Evolutionary conservation across 345 rosid species (phyloP).

Genomic region (Populus deltoides): DNA sequence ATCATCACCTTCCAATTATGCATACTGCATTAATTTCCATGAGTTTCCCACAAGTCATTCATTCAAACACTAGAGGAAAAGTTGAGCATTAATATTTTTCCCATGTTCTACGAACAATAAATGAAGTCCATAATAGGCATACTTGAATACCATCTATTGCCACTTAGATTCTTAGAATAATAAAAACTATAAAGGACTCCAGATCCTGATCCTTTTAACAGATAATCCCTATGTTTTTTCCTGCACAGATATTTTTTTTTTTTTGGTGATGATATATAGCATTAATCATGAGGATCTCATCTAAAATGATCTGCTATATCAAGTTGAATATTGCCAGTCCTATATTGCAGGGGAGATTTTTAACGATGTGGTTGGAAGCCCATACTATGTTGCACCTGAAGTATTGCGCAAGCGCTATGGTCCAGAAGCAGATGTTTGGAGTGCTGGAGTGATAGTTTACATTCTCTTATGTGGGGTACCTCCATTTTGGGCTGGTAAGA

Average conservation of each 20-base stretch:
- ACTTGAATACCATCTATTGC: background rate
- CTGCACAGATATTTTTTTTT: background rate
- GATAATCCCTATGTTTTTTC: background rate
- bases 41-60: background rate
- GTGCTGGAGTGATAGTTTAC: slow-evolving; percentile 87
- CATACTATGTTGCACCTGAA: slow-evolving; percentile 91
- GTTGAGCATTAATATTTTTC: background rate
- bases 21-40: background rate
- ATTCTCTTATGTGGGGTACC: slow-evolving; percentile 80
- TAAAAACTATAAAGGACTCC: background rate
- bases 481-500: slow-evolving; percentile 94
- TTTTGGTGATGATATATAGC: background rate
- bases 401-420: slow-evolving; percentile 64
- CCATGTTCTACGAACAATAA: background rate
- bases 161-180: background rate
- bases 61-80: background rate
- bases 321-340: slow-evolving; percentile 7
- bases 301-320: background rate
- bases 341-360: slow-evolving; percentile 58
- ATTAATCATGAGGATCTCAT: background rate
- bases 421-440: slow-evolving; percentile 90
- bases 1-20: background rate
- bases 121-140: background rate
- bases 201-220: background rate
- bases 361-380: slow-evolving; percentile 86